Evolutionary conservation across 1,139 yeast species (phyloP), one percentile per base, ranked within the genome.

Genomic region (Diutina mesorugosa): DNA sequence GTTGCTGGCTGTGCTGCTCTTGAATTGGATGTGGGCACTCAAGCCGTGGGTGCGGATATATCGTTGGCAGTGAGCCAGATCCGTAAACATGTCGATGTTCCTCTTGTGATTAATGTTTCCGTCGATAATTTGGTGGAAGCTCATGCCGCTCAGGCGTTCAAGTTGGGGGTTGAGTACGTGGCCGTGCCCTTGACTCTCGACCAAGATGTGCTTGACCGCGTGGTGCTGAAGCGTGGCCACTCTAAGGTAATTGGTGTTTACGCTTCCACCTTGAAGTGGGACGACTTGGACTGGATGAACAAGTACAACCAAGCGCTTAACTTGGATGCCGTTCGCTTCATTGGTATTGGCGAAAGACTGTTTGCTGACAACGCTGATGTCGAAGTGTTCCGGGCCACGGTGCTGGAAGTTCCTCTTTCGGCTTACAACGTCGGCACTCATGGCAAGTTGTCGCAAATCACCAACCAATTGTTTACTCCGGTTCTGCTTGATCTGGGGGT

Each of bases 191-290:
- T 82, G 63, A 75, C 78, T 21, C 67, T 73, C 57, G 73, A 78
- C 26, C 65, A 63, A 58, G 65, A 64, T 5, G 59, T 74, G 18
- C 63, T 73, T 55, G 68, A 67, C 47, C 67, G 65, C 55, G 63
- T 76, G 12, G 62, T 71, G 57, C 64, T 64, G 46, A 64, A 71
- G 54, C 83, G 80, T 64, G 80, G 82, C 6, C 77, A 73, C 67
- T 84, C 96, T 16, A 81, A 80, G 65, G 75, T 91, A 54, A 87
- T 93, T 69, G 95, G 90, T 14, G 87, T 96, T 1, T 88, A 84
- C 64, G 93, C 87, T 65, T 93, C 88, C 66, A 79, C 84, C 58
- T 68, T 74, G 9, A 73, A 77, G 58, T 90, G 96, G 96, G 71
- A 72, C 55, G 73, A 81, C 61, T 73, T 82, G 21, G 89, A 83